Percentiles rank a stretch among this genome's conserved stretches.
Evolutionary conservation across 2,329 filamentous ascomycete genomes (phyloP).

Genomic region (Verticillium isaacii): DNA sequence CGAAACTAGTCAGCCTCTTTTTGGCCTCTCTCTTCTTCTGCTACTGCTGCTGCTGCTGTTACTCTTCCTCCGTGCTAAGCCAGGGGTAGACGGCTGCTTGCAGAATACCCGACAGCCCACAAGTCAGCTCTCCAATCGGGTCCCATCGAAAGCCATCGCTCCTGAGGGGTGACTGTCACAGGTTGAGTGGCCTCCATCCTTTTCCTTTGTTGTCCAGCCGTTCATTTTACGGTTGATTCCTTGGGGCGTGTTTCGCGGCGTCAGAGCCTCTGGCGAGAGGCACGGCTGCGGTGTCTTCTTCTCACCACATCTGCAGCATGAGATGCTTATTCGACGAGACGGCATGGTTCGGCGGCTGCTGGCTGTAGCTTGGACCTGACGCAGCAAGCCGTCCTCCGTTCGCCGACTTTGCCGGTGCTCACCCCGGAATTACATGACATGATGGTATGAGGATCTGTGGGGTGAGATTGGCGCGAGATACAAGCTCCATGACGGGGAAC

Average conservation of each 20-base stretch:
- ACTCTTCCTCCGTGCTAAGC: neutral
- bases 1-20: neutral
- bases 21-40: neutral
- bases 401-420: no score
- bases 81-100: neutral
- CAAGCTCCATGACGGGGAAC: neutral
- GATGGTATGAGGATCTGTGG: no score
- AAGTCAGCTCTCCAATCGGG: neutral
- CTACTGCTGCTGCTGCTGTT: neutral
- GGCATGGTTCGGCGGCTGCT: neutral
- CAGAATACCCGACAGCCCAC: neutral
- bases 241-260: neutral
- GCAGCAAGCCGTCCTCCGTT: neutral
- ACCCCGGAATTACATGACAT: no score
- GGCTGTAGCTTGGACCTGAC: neutral
- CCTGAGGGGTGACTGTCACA: neutral
- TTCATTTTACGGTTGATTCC: neutral
- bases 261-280: neutral
- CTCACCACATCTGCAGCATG: neutral
- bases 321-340: neutral
- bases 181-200: neutral
- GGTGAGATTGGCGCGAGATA: no score
- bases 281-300: neutral
- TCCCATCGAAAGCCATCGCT: neutral
- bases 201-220: neutral